Evolutionary conservation across 352 stramenopile species (phyloP).

Genomic region (Pseudoperonospora humuli): DNA sequence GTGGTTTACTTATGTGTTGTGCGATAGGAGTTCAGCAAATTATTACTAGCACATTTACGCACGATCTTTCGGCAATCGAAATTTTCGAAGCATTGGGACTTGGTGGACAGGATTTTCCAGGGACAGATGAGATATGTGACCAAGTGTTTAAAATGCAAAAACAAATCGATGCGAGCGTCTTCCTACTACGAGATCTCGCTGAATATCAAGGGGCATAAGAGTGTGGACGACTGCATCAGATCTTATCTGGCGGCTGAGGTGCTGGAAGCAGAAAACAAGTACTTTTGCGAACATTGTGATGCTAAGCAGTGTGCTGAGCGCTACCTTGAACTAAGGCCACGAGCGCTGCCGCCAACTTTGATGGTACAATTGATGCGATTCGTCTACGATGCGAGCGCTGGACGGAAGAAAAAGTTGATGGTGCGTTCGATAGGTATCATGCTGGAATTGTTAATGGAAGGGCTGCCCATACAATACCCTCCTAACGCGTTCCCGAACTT

Average conservation of each 20-base stretch:
- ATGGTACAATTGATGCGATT: slow-evolving; percentile 83
- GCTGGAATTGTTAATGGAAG: not conserved
- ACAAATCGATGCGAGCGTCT: slow-evolving; percentile 50
- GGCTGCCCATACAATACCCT: not conserved
- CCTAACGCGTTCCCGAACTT: not conserved
- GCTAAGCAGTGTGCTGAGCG: slow-evolving; percentile 71
- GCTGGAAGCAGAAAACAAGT: slow-evolving; percentile 83
- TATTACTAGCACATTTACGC: slow-evolving; percentile 71
- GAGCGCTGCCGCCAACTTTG: slow-evolving; percentile 52
- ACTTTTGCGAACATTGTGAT: slow-evolving; percentile 72
- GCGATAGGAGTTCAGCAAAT: slow-evolving; percentile 81
- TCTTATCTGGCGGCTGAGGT: slow-evolving; percentile 68
- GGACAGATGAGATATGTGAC: slow-evolving; percentile 82
- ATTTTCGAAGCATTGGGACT: slow-evolving; percentile 42
- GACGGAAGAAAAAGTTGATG: slow-evolving; percentile 82
- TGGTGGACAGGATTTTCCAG: slow-evolving; percentile 73
- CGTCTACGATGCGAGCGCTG: slow-evolving; percentile 69
- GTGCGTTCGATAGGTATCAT: slow-evolving; percentile 19
- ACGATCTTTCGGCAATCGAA: slow-evolving; percentile 67
- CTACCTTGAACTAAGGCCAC: slow-evolving; percentile 55
- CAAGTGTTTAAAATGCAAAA: slow-evolving; percentile 67
- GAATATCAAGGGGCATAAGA: slow-evolving; percentile 80
- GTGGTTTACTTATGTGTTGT: not conserved
- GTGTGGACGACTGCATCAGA: slow-evolving; percentile 54
- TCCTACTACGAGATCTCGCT: slow-evolving; percentile 84